These are phyloP conservation scores for Amylocarpus encephaloides DNA, from an alignment of 2,329 filamentous ascomycete genomes.

Conservation along the genomic window DNA sequence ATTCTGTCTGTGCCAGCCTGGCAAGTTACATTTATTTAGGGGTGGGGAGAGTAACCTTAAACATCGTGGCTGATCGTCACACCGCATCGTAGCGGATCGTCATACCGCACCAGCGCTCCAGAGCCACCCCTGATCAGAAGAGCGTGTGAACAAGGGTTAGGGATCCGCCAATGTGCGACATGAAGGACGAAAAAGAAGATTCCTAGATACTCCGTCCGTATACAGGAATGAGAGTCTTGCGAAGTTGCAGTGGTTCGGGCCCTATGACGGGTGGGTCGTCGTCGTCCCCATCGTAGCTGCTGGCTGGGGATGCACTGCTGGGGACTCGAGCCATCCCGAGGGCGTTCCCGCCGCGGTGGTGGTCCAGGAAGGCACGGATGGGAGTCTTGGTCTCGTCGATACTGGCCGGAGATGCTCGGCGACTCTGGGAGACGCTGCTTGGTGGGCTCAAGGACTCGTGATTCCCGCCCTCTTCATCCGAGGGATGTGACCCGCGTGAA, in stretches of 20 bases:
- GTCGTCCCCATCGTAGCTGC: conserved; percentile 8
- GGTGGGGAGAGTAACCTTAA: no score
- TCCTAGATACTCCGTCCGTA: no score
- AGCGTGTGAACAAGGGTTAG: no score
- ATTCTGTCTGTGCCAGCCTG: no score
- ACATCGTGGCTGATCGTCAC: no score
- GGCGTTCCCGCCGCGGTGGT: conserved; percentile 7
- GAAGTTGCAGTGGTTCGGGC: conserved; percentile 14
- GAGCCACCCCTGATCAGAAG: no score
- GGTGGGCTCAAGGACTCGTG: conserved; percentile 8
- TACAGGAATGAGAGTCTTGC: conserved; percentile 1
- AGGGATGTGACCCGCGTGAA: conserved; percentile 22
- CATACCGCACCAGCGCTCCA: no score
- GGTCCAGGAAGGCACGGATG: conserved; percentile 17
- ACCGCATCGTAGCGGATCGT: no score
- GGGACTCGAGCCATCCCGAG: conserved; percentile 8
- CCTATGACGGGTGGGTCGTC: conserved; percentile 4
- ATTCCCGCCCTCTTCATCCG: conserved; percentile 8
- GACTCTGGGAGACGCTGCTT: conserved; percentile 9
- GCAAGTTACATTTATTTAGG: no score
- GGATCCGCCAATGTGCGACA: no score
- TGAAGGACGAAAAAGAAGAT: no score
- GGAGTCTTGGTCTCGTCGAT: conserved; percentile 12
- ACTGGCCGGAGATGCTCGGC: conserved; percentile 11
- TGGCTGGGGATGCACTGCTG: conserved; percentile 17